Evolutionary conservation across 352 stramenopile species (phyloP), one percentile per base, ranked within the genome.

Genomic region (Pseudoperonospora humuli): DNA sequence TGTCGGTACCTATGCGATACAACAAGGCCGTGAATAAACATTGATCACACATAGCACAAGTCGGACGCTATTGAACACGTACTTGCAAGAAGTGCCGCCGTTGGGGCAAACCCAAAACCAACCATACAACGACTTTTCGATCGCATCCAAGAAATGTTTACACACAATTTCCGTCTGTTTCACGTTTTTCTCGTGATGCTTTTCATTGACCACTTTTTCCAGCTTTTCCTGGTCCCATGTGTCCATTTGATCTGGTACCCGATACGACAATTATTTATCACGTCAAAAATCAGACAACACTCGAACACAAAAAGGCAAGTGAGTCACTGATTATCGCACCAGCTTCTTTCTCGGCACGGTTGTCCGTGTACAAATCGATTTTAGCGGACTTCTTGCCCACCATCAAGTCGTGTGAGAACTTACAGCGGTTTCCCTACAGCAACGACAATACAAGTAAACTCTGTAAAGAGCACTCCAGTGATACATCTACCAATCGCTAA

Each of bases 21-120:
- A 26, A 29, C n/a, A 5, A 11, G 44, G 27, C n/a, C n/a, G n/a
- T n/a, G n/a, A n/a, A n/a, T n/a, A 33, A 25, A 25, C 29, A 43
- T 20, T 18, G 8, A 43, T n/a, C 17, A 39, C 14, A 27, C 27
- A 23, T 36, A 18, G 3, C 20, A 20, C 27, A 7, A 47, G n/a
- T 39, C 23, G 5, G n/a, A n/a, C 34, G 15, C 38, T n/a, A 19
- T 3, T 32, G 15, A 20, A 55, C n/a, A n/a, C 65, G 54, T 73
- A 89, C 57, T 88, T 87, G 57, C 75, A 90, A 32, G 63, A 56
- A 21, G 80, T 64, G 24, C 81, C 81, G 38, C 82, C 84, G 47
- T 93, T 93, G 29, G 84, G 84, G 45, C 84, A 95, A 10, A 85
- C 70, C 84, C 84, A 95, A 63, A 95, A 95, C 84, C 84, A 95